A percentile compares a stretch with the other conserved stretches of the same genome.
Evolutionary conservation across 2,329 filamentous ascomycete species (phyloP).

Genomic region (Lachnellula cervina): DNA sequence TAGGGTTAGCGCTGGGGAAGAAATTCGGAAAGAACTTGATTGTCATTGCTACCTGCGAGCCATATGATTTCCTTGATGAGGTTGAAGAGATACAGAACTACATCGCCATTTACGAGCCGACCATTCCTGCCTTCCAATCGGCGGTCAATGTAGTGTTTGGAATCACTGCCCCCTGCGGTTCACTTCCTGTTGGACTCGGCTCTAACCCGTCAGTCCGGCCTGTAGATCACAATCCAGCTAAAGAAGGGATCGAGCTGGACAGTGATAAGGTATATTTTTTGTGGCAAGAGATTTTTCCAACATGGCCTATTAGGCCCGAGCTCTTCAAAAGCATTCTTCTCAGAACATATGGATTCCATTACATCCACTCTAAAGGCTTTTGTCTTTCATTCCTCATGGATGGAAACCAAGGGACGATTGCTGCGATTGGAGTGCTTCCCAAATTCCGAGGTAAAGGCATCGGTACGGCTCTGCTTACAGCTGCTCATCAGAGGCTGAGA

Average conservation of each 20-base stretch:
- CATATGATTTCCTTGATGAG: constrained; percentile 40
- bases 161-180: constrained; percentile 25
- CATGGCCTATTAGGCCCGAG: constrained; percentile 31
- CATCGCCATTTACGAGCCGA: constrained; percentile 41
- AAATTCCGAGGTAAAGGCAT: constrained; percentile 34
- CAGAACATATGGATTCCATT: constrained; percentile 30
- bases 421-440: constrained; percentile 35
- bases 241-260: constrained; percentile 24
- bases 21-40: constrained; percentile 31
- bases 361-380: constrained; percentile 36
- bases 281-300: constrained; percentile 36
- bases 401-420: constrained; percentile 28
- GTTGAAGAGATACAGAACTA: constrained; percentile 34
- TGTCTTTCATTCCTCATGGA: constrained; percentile 34
- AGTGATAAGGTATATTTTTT: constrained; percentile 24
- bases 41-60: constrained; percentile 38
- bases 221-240: too few species aligned
- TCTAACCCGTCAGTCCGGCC: too few species aligned
- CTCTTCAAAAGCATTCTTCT: constrained; percentile 29
- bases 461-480: constrained; percentile 34
- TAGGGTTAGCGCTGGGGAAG: constrained; percentile 33
- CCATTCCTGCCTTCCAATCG: constrained; percentile 37
- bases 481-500: constrained; percentile 25
- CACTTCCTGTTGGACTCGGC: constrained; percentile 32
- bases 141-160: constrained; percentile 38